A percentile compares a stretch with the other conserved stretches of the same genome.
Evolutionary conservation across 306 rosid genomes (phyloP).

Genomic region (Cicer arietinum): DNA sequence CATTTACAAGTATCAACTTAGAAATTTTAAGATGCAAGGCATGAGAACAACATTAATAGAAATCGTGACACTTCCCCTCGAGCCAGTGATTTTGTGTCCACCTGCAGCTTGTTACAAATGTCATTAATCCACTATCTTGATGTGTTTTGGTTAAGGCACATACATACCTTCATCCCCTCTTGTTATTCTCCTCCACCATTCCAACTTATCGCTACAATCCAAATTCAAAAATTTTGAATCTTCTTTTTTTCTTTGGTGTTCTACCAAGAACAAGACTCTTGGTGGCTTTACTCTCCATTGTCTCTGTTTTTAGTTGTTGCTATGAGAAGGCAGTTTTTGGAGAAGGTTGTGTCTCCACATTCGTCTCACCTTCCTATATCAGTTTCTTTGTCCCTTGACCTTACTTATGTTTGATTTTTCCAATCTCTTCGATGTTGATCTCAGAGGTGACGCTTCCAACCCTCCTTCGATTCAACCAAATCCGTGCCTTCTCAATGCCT

Average conservation of each 20-base stretch:
- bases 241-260: not conserved
- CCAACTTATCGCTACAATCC: not conserved
- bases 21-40: too few relatives aligned
- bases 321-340: not conserved
- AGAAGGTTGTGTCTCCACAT: not conserved
- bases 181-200: not conserved
- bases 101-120: not conserved
- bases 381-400: too few relatives aligned
- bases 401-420: too few relatives aligned
- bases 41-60: too few relatives aligned
- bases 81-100: not conserved
- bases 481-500: too few relatives aligned
- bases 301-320: not conserved
- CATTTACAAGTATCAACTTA: too few relatives aligned
- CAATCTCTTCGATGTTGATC: too few relatives aligned
- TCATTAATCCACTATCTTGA: not conserved
- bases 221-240: not conserved
- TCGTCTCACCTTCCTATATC: not conserved
- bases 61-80: not conserved
- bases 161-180: not conserved
- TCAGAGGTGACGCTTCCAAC: too few relatives aligned
- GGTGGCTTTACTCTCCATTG: not conserved
- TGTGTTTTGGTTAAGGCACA: not conserved
- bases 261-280: not conserved
- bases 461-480: too few relatives aligned